These are phyloP conservation scores for Globisporangium cystogenes DNA, from an alignment of 352 stramenopile species.

Conservation along the genomic window DNA sequence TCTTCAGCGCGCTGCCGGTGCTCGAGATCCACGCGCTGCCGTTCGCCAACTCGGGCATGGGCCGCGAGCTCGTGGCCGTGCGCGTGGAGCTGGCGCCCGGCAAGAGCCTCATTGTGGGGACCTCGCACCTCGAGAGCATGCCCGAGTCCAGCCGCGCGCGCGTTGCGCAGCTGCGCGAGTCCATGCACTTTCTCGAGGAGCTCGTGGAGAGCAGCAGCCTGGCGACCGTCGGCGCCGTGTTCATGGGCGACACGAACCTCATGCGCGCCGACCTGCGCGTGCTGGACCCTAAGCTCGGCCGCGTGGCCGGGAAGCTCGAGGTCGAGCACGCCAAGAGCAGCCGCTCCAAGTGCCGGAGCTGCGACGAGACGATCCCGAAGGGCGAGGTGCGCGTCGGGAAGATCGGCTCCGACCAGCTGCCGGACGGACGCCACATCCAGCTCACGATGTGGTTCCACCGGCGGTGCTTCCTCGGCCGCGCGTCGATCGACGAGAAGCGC, in stretches of 20 bases:
- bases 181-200: constrained; percentile 39
- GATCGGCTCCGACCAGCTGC: constrained; percentile 35
- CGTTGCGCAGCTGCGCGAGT: constrained; percentile 52
- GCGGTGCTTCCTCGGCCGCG: constrained; percentile 37
- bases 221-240: constrained; percentile 47
- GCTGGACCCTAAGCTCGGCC: constrained; percentile 30
- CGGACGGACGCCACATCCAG: constrained; percentile 32
- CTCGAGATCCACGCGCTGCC: constrained; percentile 45
- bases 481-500: constrained; percentile 36
- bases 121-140: constrained; percentile 69
- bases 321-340: constrained; percentile 46
- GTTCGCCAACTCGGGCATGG: constrained; percentile 73
- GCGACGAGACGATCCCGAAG: constrained; percentile 43
- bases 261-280: constrained; percentile 53
- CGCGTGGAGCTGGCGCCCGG: constrained; percentile 41
- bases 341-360: constrained; percentile 54
- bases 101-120: constrained; percentile 48
- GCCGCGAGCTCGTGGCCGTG: constrained; percentile 57
- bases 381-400: constrained; percentile 44
- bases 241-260: constrained; percentile 80
- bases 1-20: constrained; percentile 75
- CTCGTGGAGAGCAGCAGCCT: constrained; percentile 23
- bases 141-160: constrained; percentile 39
- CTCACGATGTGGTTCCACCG: constrained; percentile 61
- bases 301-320: constrained; percentile 28